phyloP scores from a whole-genome alignment of 1,139 yeast genomes.

The Diutina ranongensis region DNA sequence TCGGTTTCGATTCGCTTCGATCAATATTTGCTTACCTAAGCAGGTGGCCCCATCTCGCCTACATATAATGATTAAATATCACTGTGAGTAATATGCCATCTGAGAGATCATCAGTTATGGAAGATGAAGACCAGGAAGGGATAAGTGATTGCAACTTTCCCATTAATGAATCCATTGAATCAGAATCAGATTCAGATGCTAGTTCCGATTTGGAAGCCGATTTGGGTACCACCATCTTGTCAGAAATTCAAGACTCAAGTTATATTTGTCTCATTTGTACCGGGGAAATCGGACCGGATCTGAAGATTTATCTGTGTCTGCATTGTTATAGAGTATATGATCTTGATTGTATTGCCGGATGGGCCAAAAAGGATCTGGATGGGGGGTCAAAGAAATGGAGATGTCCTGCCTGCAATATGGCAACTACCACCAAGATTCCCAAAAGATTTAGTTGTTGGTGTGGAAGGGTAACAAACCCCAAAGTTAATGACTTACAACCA shows the following conservation, averaged over 20 bases:
- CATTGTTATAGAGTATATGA: constrained; percentile 73
- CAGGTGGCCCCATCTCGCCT: neutral
- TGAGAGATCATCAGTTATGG: too few relatives aligned
- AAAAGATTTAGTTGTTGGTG: constrained; percentile 79
- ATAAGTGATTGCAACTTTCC: neutral
- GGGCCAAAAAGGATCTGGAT: constrained; percentile 65
- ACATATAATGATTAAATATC: too few relatives aligned
- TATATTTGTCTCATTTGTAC: constrained; percentile 81
- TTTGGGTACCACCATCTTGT: constrained; percentile 15
- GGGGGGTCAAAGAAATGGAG: constrained; percentile 55
- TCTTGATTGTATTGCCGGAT: constrained; percentile 64
- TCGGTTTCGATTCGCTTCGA: too few relatives aligned
- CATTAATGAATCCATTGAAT: neutral
- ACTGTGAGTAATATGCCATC: too few relatives aligned
- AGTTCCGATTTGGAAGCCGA: neutral
- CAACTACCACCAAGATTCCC: constrained; percentile 38
- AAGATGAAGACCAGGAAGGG: neutral
- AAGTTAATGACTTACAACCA: constrained; percentile 48
- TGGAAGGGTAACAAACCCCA: constrained; percentile 64
- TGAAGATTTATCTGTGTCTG: constrained; percentile 64
- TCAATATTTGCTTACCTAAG: too few relatives aligned
- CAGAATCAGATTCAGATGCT: neutral
- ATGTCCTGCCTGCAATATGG: constrained; percentile 76
- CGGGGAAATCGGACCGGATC: constrained; percentile 57
- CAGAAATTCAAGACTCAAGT: constrained; percentile 54